Base-by-base conservation (phyloP, 169 alveolate genomes). In the Cryptosporidium felis region DNA sequence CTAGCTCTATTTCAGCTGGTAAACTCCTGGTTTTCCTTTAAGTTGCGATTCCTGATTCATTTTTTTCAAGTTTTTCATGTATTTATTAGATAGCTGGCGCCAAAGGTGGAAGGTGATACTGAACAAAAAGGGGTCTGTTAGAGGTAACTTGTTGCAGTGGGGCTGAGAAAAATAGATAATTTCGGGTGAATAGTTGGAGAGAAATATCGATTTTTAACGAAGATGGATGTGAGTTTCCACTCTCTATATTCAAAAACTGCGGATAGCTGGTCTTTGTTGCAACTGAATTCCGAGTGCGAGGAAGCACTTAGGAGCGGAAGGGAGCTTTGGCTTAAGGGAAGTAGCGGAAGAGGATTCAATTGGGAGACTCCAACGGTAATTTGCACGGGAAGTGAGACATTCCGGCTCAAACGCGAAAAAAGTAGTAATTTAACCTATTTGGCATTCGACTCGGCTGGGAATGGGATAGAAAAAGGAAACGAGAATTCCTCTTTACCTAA, bases 381-480 rank as follows among this genome's bases (percentile, higher is more conserved):
- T 32, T 74, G 85, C 40, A 74, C 85, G 2, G 67, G 41, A 34
- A 61, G 32, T 12, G 85, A 74, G 46, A 53, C 67, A 5, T 74
- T 74, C 21, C 5, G 12, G 51, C 32, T 74, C 1, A 49, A 42
- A n/a, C 46, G 85, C 26, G 85, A 58, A 10, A 74, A 74, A 16
- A 53, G 67, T 44, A 74, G 85, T 36, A 74, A 74, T 36, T 6
- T 53, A 28, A 18, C 47, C 5, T 74, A 74, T 10, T 26, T 74
- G 3, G 85, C 74, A 2, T 16, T 74, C 3, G 60, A 74, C 9
- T 45, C 36, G 18, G 60, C 45, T 32, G 6, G 36, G 26, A 12
- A 32, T 6, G 36, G 36, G 21, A 30, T 1, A 32, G 46, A 47
- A 4, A 65, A 44, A 34, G 58, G 49, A 30, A 46, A 32, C 23